A percentile compares a stretch with the other conserved stretches of the same genome.
Conservation (phyloP, 2,329 filamentous ascomycete genomes). For the Tolypocladium paradoxum region DNA sequence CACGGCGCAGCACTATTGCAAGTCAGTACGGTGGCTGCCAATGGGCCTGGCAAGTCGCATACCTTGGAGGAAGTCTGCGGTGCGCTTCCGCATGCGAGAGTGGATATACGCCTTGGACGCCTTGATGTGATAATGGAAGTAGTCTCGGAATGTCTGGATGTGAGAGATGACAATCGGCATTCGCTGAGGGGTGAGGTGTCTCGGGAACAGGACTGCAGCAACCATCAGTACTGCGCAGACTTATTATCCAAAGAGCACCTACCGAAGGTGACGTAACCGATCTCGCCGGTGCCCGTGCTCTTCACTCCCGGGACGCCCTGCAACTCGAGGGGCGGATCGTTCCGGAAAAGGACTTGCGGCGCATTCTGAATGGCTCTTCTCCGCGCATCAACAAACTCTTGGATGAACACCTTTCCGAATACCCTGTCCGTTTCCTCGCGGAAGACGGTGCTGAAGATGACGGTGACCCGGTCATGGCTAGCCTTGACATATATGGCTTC, state of each 20-base stretch:
- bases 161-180: constrained; percentile 95
- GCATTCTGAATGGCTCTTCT: constrained; percentile 95
- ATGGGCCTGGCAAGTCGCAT: constrained; percentile 17
- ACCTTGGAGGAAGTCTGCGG: constrained; percentile 97
- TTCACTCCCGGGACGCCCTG: constrained; percentile 77
- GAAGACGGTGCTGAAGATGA: constrained; percentile 98
- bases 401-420: constrained; percentile 95
- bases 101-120: constrained; percentile 99
- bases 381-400: constrained; percentile 96
- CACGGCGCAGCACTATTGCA: constrained; percentile 75
- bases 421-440: constrained; percentile 94
- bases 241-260: constrained; percentile 14
- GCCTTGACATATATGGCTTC: constrained; percentile 99
- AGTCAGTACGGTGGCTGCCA: constrained; percentile 13
- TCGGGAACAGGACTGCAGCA: constrained; percentile 74
- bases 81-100: constrained; percentile 93
- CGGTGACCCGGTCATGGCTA: constrained; percentile 91
- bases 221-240: constrained; percentile 51
- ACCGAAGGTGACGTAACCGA: constrained; percentile 99
- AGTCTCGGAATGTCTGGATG: constrained; percentile 99
- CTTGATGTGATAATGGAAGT: constrained; percentile 99
- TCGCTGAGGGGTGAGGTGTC: constrained; percentile 81
- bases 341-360: constrained; percentile 91
- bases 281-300: constrained; percentile 65
- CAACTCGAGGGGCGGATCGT: constrained; percentile 86